A percentile compares a stretch with the other conserved stretches of the same genome.
phyloP scores from a whole-genome alignment of 352 stramenopile species.

The Globisporangium parvum region DNA sequence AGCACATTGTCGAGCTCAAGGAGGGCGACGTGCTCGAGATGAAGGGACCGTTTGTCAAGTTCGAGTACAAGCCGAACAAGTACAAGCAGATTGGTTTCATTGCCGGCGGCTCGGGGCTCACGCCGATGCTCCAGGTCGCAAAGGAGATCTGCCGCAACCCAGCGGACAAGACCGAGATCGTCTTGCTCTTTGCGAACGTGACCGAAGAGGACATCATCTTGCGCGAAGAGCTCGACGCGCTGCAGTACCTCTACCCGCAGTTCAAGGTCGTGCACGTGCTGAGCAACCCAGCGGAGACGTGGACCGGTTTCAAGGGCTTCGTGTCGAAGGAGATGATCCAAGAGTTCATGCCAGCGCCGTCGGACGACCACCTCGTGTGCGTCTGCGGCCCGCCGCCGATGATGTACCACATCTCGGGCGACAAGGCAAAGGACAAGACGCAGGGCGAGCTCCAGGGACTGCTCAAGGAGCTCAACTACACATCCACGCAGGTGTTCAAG shows the following conservation, averaged over 20 bases:
- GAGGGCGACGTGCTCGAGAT: slow-evolving; percentile 84
- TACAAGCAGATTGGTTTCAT: slow-evolving; percentile 89
- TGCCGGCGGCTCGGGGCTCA: slow-evolving; percentile 88
- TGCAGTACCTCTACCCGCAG: slow-evolving; percentile 79
- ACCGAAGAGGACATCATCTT: slow-evolving; percentile 88
- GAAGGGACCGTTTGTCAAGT: slow-evolving; percentile 87
- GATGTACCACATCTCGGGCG: slow-evolving; percentile 86
- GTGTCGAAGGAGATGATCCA: slow-evolving; percentile 84
- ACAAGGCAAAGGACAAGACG: slow-evolving; percentile 81
- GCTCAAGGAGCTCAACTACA: slow-evolving; percentile 82
- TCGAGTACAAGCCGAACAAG: slow-evolving; percentile 81
- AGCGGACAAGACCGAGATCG: slow-evolving; percentile 80
- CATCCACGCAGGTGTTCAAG: slow-evolving; percentile 78
- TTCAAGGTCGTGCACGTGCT: slow-evolving; percentile 71
- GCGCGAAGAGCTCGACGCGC: slow-evolving; percentile 77
- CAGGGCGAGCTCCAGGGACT: slow-evolving; percentile 83
- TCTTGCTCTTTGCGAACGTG: slow-evolving; percentile 81
- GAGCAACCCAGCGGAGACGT: slow-evolving; percentile 58
- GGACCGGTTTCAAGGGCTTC: slow-evolving; percentile 65
- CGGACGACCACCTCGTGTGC: slow-evolving; percentile 77
- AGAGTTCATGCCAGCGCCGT: slow-evolving; percentile 70
- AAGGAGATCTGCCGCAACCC: slow-evolving; percentile 83
- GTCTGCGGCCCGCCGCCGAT: slow-evolving; percentile 87
- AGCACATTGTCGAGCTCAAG: slow-evolving; percentile 82
- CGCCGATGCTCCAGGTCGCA: slow-evolving; percentile 86